Conservation (phyloP, 2,329 filamentous ascomycete species). For the Ceratocystiopsis sp. region DNA sequence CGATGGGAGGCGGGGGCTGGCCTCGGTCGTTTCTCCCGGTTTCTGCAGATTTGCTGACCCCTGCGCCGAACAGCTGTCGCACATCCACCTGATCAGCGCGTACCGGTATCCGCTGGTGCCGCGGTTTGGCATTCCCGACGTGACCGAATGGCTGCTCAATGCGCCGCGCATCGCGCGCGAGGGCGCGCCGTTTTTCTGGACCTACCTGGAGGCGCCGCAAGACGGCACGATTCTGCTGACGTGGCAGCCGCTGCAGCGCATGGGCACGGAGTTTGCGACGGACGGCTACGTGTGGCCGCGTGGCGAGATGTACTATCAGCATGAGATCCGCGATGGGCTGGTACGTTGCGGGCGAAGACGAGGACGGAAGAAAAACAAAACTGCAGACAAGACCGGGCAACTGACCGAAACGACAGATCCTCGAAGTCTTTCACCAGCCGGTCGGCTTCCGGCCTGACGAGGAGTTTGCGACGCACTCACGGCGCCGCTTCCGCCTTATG, state of each 20-base stretch:
- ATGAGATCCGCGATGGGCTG: slow-evolving; percentile 48
- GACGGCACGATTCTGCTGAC: slow-evolving; percentile 72
- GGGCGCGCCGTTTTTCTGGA: slow-evolving; percentile 79
- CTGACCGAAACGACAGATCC: slow-evolving; percentile 33
- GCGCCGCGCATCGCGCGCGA: slow-evolving; percentile 77
- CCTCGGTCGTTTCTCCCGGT: too few relatives aligned
- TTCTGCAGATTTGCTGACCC: neutral
- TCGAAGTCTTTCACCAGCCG: slow-evolving; percentile 79
- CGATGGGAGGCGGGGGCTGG: neutral
- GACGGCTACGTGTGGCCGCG: slow-evolving; percentile 90
- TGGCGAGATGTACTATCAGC: slow-evolving; percentile 58
- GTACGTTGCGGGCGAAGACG: slow-evolving; percentile 20
- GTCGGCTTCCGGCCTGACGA: slow-evolving; percentile 62
- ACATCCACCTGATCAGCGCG: slow-evolving; percentile 78
- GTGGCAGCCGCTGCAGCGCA: slow-evolving; percentile 66
- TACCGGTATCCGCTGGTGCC: slow-evolving; percentile 62
- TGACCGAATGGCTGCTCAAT: slow-evolving; percentile 66
- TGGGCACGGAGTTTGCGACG: slow-evolving; percentile 61
- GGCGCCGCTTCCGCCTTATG: slow-evolving; percentile 72
- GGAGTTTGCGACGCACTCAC: slow-evolving; percentile 55
- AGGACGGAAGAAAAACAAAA: neutral
- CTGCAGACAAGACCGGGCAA: neutral
- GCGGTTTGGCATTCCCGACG: slow-evolving; percentile 55
- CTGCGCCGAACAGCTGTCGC: slow-evolving; percentile 47
- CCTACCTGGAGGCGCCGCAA: slow-evolving; percentile 65